Conservation (phyloP, 192 early-diverging fungal species). For the Geranomyces michiganensis region DNA sequence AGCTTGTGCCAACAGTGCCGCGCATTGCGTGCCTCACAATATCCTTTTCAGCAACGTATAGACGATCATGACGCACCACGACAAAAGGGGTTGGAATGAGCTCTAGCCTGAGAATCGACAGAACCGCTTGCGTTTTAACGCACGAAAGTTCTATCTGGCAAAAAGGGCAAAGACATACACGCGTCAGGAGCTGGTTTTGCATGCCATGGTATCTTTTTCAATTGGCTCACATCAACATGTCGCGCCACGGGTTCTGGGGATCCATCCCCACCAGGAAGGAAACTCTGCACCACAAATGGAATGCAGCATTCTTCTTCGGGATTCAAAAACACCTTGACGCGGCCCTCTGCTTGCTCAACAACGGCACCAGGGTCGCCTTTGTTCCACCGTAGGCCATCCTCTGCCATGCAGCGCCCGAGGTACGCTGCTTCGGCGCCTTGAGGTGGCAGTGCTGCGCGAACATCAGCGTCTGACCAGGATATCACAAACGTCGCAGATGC, state of each 20-base stretch:
- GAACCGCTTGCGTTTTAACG: constrained; percentile 20
- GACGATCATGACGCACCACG: constrained; percentile 35
- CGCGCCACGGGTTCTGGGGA: not conserved
- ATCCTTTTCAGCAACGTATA: constrained; percentile 53
- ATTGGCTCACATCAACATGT: not conserved
- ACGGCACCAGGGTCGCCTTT: not conserved
- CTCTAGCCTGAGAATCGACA: constrained; percentile 36
- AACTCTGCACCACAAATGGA: constrained; percentile 57
- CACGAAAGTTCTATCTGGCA: constrained; percentile 37
- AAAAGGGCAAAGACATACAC: not conserved
- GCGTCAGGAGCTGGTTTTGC: not conserved
- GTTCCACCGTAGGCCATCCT: not conserved
- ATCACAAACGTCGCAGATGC: constrained; percentile 46
- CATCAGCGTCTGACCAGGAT: constrained; percentile 47
- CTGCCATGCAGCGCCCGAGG: not conserved
- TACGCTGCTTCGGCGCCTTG: constrained; percentile 11
- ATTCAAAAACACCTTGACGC: constrained; percentile 15
- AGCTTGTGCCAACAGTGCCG: constrained; percentile 15
- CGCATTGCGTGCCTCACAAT: constrained; percentile 37
- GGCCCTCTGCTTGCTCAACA: not conserved
- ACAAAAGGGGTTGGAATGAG: constrained; percentile 37
- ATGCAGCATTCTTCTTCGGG: constrained; percentile 42
- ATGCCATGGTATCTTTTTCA: not conserved
- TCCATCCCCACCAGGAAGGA: constrained; percentile 21
- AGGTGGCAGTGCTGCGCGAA: constrained; percentile 26